Percentiles rank a stretch among this genome's conserved stretches.
Conservation (phyloP, 495 filamentous ascomycete species). For the Pseudomonodictys pantanalensis region DNA sequence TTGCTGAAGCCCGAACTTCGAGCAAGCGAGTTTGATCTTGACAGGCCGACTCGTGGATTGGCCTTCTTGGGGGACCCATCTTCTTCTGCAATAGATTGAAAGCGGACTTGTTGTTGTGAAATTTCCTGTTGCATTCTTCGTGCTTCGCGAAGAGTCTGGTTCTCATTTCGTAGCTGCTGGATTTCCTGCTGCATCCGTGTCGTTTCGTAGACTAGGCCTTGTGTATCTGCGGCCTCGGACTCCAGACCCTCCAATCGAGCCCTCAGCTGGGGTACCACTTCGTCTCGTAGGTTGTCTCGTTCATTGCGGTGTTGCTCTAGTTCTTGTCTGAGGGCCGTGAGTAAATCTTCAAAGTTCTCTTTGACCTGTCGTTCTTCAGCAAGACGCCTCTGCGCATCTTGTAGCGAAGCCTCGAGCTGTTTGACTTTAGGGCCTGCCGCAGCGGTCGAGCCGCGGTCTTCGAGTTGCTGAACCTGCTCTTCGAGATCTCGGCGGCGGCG, state of each 20-base stretch:
- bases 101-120: conserved; percentile 47
- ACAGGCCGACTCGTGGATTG: conserved; percentile 49
- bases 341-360: conserved; percentile 88
- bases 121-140: conserved; percentile 53
- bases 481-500: conserved; percentile 70
- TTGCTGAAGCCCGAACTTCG: conserved; percentile 38
- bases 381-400: conserved; percentile 76
- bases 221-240: conserved; percentile 61
- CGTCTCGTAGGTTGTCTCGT: conserved; percentile 85
- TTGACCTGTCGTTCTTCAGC: conserved; percentile 83
- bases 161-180: conserved; percentile 65
- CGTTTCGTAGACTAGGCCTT: conserved; percentile 69
- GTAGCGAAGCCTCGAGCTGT: conserved; percentile 75
- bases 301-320: conserved; percentile 80
- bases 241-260: conserved; percentile 76
- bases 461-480: conserved; percentile 73
- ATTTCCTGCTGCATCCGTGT: conserved; percentile 79
- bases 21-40: conserved; percentile 62
- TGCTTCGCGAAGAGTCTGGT: conserved; percentile 56
- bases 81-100: conserved; percentile 66
- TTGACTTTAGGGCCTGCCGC: conserved; percentile 56
- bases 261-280: conserved; percentile 70
- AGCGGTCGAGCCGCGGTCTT: conserved; percentile 55
- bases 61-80: conserved; percentile 33
- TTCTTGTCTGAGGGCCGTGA: conserved; percentile 78